Conservation (phyloP, 352 stramenopile species). For the Peronospora tabacina region DNA sequence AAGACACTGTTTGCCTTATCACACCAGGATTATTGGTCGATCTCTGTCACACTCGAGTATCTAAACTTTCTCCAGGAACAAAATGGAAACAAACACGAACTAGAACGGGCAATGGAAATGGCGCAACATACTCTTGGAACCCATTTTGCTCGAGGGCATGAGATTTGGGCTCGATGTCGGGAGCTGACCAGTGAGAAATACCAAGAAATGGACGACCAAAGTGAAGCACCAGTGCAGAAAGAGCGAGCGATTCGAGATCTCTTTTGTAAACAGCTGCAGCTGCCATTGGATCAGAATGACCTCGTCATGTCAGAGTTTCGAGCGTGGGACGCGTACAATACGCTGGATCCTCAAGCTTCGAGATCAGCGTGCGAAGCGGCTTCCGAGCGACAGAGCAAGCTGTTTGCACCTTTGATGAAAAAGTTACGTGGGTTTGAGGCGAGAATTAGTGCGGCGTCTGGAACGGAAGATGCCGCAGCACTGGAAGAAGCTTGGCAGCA, state of each 20-base stretch:
- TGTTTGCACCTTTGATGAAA: constrained; percentile 46
- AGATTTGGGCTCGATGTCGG: constrained; percentile 51
- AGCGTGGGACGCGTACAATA: constrained; percentile 64
- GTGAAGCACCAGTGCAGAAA: constrained; percentile 19
- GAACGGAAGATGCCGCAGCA: constrained; percentile 10
- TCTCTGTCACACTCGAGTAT: constrained; percentile 36
- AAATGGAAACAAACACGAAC: constrained; percentile 13
- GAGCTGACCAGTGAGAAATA: constrained; percentile 34
- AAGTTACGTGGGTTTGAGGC: constrained; percentile 54
- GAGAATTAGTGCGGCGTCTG: constrained; percentile 5
- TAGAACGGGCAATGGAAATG: constrained; percentile 28
- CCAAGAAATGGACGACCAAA: constrained; percentile 17
- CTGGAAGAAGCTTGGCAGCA: constrained; percentile 35
- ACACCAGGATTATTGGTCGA: constrained; percentile 46
- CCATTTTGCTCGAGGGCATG: constrained; percentile 53
- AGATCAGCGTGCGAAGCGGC: constrained; percentile 23
- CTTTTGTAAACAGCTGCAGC: constrained; percentile 44
- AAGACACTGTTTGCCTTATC: constrained; percentile 38
- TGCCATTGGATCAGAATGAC: constrained; percentile 68
- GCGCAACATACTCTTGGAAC: constrained; percentile 31
- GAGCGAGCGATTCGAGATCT: constrained; percentile 34
- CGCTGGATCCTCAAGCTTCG: constrained; percentile 16
- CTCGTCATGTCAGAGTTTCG: constrained; percentile 68
- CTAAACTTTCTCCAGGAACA: constrained; percentile 37
- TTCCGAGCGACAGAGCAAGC: constrained; percentile 30